A percentile compares a stretch with the other conserved stretches of the same genome.
These are phyloP conservation scores for Trichosporon coremiiforme DNA, from an alignment of 1,284 basidiomycete species.

Conservation along the genomic window DNA sequence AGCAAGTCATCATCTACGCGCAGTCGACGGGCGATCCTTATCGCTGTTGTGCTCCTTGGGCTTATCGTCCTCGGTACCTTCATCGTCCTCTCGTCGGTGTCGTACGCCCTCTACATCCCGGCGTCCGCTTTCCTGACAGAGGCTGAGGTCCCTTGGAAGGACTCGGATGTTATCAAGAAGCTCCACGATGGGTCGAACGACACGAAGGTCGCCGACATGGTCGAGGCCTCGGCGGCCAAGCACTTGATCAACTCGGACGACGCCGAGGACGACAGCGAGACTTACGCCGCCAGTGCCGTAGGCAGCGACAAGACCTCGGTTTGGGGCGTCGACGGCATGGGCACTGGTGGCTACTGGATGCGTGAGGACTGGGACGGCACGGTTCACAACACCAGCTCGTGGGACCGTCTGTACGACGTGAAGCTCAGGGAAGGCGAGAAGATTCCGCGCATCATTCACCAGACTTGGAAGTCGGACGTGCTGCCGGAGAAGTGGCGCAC, in stretches of 20 bases:
- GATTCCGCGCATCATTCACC: slow-evolving; percentile 92
- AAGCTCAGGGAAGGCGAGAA: slow-evolving; percentile 60
- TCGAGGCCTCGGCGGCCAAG: slow-evolving; percentile 16
- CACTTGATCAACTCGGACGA: slow-evolving; percentile 12
- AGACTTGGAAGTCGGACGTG: slow-evolving; percentile 94
- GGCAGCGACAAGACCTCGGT: slow-evolving; percentile 15
- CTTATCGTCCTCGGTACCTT: slow-evolving; percentile 88
- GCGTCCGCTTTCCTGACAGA: slow-evolving; percentile 75
- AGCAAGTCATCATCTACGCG: slow-evolving; percentile 3
- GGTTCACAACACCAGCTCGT: slow-evolving; percentile 43
- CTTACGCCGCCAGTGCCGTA: slow-evolving; percentile 9
- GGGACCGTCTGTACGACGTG: slow-evolving; percentile 51
- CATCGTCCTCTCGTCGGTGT: slow-evolving; percentile 84
- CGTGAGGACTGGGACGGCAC: slow-evolving; percentile 50
- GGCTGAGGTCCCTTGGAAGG: slow-evolving; percentile 67
- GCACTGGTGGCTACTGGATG: slow-evolving; percentile 55
- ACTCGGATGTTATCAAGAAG: slow-evolving; percentile 47
- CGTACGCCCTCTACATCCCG: slow-evolving; percentile 86
- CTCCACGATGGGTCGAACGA: slow-evolving; percentile 27
- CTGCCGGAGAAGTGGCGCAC: slow-evolving; percentile 81
- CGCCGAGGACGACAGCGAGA: slow-evolving; percentile 4
- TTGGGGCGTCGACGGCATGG: slow-evolving; percentile 53
- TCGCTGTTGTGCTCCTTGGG: slow-evolving; percentile 73
- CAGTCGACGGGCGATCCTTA: slow-evolving; percentile 58
- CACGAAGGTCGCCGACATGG: slow-evolving; percentile 5